Evolutionary conservation across 768 basidiomycete species (phyloP), one percentile per base, ranked within the genome.

Genomic region (Chalciporus sphaerocephalus): DNA sequence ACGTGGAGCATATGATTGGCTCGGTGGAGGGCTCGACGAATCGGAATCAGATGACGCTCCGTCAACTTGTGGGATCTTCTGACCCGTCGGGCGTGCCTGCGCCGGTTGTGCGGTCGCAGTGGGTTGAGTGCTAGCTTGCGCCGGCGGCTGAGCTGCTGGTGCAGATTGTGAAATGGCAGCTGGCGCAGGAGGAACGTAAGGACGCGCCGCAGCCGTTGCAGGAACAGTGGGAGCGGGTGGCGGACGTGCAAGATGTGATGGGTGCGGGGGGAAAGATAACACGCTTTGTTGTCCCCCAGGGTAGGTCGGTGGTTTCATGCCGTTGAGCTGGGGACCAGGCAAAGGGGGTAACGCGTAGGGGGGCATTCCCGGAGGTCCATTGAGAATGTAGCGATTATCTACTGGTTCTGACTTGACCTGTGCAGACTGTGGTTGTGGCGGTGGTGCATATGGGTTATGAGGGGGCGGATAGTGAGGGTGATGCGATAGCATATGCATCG

Each of bases 11-110:
- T 82, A 87, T 22, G 69, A 59, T 51, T 70, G 72, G 39, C 67
- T 70, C 6, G 80, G 76, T n/a, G 84, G 80, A 9, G 86, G 81
- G 3, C 86, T 81, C 2, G 85, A 76, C 18, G 83, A 81, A 18
- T 81, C 85, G 1, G 85, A 86, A 35, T 73, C 80, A 3, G 86
- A 85, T 0, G 79, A 74, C 1, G 89, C 87, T 0, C 89, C 89
- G 56, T 92, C 89, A 6, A 83, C 80, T 57, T 92, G 89, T 1
- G 89, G 89, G 51, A 92, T 89, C 27, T 60, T 59, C 36, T 58
- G 64, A 30, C 51, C 52, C 2, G 51, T 33, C 9, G 61, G 34
- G 24, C 58, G 55, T 46, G 56, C 52, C 38, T 65, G 48, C 1
- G 43, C 40, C 10, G 63, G 25, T 32, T 53, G 53, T 36, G 61